These are phyloP conservation scores for Penicillium bovifimosum DNA, from an alignment of 495 filamentous ascomycete genomes.

Conservation along the genomic window DNA sequence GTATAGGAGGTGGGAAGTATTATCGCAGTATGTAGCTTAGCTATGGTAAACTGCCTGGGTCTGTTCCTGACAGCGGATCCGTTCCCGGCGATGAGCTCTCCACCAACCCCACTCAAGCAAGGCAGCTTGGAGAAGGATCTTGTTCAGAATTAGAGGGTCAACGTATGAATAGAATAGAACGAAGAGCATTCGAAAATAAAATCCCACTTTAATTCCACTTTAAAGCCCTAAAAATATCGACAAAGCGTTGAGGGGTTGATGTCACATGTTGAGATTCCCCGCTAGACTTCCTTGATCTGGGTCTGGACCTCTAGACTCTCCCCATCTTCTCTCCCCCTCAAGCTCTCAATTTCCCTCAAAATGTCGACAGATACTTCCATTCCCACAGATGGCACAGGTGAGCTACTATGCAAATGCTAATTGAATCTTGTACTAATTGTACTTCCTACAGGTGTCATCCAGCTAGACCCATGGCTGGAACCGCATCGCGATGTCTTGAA, in stretches of 20 bases:
- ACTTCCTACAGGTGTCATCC: conserved; percentile 55
- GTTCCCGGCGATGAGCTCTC: conserved; percentile 4
- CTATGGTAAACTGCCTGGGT: too few relatives aligned
- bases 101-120: conserved; percentile 8
- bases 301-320: too few relatives aligned
- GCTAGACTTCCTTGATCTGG: conserved; percentile 9
- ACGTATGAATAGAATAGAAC: not conserved
- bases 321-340: not conserved
- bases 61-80: not conserved
- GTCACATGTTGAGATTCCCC: conserved; percentile 9
- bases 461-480: conserved; percentile 84
- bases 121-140: not conserved
- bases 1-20: not conserved
- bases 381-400: conserved; percentile 5
- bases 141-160: not conserved
- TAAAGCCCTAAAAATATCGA: not conserved
- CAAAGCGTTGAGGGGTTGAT: conserved; percentile 12
- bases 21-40: not conserved
- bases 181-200: not conserved
- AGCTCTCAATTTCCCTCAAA: not conserved
- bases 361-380: not conserved
- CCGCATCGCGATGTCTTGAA: conserved; percentile 77
- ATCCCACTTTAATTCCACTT: not conserved
- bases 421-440: not conserved
- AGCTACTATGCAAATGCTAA: not conserved